Percentiles rank a stretch among this genome's conserved stretches.
Conservation (phyloP, 257 asterid genomes). For the Pogostemon cablin region DNA sequence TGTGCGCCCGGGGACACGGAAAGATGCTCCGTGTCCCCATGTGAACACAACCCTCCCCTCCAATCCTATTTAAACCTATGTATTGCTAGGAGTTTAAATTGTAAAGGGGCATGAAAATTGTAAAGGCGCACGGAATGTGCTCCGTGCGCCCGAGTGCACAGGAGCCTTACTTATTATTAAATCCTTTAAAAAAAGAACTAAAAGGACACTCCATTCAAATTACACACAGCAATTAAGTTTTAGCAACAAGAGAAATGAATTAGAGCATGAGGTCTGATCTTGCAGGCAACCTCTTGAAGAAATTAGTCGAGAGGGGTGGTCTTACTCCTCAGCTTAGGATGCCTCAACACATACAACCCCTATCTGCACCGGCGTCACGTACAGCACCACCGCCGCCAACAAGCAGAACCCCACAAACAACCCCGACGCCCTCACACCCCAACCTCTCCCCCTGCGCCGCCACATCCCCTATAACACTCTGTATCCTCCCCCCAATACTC, state of each 20-base stretch:
- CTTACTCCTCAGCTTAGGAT: slow-evolving; percentile 71
- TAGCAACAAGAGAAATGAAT: background rate
- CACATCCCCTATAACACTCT: slow-evolving; percentile 70
- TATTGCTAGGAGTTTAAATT: too few relatives aligned
- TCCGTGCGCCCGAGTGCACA: too few relatives aligned
- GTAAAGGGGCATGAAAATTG: too few relatives aligned
- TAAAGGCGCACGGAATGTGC: too few relatives aligned
- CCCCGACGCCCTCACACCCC: slow-evolving; percentile 67
- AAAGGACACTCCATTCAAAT: too few relatives aligned
- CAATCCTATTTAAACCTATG: too few relatives aligned
- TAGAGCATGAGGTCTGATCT: slow-evolving; percentile 73
- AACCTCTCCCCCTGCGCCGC: slow-evolving; percentile 88
- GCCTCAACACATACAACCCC: slow-evolving; percentile 64
- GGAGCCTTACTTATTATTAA: too few relatives aligned
- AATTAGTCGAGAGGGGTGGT: slow-evolving; percentile 51
- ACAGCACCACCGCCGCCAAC: slow-evolving; percentile 56
- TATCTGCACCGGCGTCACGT: slow-evolving; percentile 65
- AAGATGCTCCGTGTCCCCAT: too few relatives aligned
- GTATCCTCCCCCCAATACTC: slow-evolving; percentile 79
- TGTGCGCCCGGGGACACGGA: too few relatives aligned
- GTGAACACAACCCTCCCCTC: too few relatives aligned
- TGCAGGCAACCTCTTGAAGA: slow-evolving; percentile 87
- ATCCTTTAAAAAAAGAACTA: too few relatives aligned
- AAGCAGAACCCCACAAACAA: slow-evolving; percentile 64
- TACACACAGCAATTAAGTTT: too few relatives aligned